Base-by-base conservation (phyloP, 495 filamentous ascomycete genomes). In the Hyphodiscus hymeniophilus region DNA sequence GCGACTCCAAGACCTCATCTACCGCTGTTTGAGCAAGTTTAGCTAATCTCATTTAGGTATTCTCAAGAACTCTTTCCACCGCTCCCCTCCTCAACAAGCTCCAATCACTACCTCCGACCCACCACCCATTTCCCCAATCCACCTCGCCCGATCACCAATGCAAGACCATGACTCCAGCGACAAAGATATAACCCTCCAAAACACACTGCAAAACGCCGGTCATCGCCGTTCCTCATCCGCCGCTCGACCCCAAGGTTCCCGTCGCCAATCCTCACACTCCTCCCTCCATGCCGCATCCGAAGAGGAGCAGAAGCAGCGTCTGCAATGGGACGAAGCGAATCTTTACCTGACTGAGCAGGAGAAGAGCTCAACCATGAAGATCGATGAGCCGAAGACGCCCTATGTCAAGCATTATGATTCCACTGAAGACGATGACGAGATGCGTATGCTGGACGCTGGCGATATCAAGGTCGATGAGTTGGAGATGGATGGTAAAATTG, bases 301-400 rank as follows among this genome's bases (percentile, higher is more conserved):
- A n/a, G 41, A 76, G 16, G 80, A 84, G 20, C 73, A 74, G 43
- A 74, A 74, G 32, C 79, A 82, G 60, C 83, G 90, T 11, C 72
- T 98, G 47, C 94, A 95, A 63, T 98, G 92, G 92, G 92, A 98
- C 59, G 92, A 98, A 64, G 92, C 88, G 17, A 97, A 97, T 55
- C 72, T 98, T 17, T 97, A 96, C 64, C 74, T 97, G 11, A 87
- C 89, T 3, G 92, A 97, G 68, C 92, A 96, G 64, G 86, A 97
- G 65, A 89, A 87, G 62, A 88, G 81, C 30, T 78, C 84, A 24
- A 97, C 91, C 38, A 97, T 97, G 94, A 97, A 97, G 73, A 97
- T 98, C 59, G 82, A 86, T 55, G 92, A 98, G 68, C 92, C 92
- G 40, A 98, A 98, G 74, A 98, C 92, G 15, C 92, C 92, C 0